Evolutionary conservation across 345 rosid species (phyloP), one percentile per base, ranked within the genome.

Genomic region (Linum tenue): DNA sequence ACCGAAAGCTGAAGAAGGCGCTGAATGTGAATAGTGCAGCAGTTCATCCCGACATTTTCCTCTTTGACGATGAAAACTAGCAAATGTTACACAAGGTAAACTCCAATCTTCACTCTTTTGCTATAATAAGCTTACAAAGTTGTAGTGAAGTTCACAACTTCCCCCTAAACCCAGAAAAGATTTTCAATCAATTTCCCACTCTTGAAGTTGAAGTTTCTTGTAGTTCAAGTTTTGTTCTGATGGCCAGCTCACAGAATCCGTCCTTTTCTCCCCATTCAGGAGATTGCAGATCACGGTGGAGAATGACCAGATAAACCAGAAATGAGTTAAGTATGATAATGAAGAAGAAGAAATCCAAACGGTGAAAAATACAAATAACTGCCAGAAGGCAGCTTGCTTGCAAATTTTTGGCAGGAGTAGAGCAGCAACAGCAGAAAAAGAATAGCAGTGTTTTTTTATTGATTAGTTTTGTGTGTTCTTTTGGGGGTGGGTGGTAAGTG

Each of bases 1-100:
- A 79, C 31, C 81, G 88, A 66, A 90, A 90, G 81, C 81, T 94
- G 75, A 76, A 86, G 63, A 83, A 81, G 76, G 99, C 87, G 55
- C 84, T 95, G 51, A 82, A 82, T 66, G 86, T 79, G 67, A 89
- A 72, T 69, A 78, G 72, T 48, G 89, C 97, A 9, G 92, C 83
- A 5, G 82, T 90, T 51, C 92, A 86, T 76, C 97, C 97, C 43
- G 87, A 79, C 59, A 74, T 77, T 68, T 88, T 85, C 78, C 77
- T 72, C 11, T 64, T 51, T n/a, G 77, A 77, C 62, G 65, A 72
- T 39, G 68, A 41, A 55, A 37, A 17, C 67, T 67, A 75, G 70
- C 66, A 66, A 59, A 59, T 22, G 31, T 67, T 48, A 48, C 53
- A 44, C 63, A 62, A 73, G 80, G 83, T 77, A 77, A 60, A 42